A percentile compares a stretch with the other conserved stretches of the same genome.
phyloP scores from a whole-genome alignment of 345 rosid genomes.

The Salix udensis region DNA sequence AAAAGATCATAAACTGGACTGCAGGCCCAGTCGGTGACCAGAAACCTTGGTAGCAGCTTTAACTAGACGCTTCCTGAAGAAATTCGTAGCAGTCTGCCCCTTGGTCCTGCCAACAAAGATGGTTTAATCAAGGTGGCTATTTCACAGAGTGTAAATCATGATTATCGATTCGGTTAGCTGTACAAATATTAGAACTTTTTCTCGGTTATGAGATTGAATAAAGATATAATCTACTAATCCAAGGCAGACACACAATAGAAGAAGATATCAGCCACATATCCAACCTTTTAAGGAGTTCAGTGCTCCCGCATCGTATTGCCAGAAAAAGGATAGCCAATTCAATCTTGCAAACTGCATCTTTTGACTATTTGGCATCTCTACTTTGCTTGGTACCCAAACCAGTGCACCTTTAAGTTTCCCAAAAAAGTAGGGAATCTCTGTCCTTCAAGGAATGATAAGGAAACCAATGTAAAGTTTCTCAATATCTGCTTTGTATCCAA shows the following conservation, averaged over 20 bases:
- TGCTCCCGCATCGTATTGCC: no score
- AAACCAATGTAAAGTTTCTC: neutral
- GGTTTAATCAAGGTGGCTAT: neutral
- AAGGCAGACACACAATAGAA: no score
- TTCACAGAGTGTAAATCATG: slow-evolving; percentile 5
- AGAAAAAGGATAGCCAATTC: no score
- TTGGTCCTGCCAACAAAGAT: neutral
- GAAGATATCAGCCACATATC: no score
- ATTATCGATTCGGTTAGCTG: neutral
- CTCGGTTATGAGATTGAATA: no score
- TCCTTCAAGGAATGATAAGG: neutral
- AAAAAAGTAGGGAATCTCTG: no score
- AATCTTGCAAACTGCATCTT: no score
- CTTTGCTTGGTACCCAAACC: no score
- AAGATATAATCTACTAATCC: neutral
- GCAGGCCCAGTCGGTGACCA: slow-evolving; percentile 80
- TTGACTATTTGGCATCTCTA: no score
- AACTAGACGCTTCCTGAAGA: neutral
- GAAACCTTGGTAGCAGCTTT: slow-evolving; percentile 64
- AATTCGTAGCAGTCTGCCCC: neutral
- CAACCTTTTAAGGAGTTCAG: no score
- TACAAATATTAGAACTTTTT: no score
- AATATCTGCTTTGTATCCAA: neutral
- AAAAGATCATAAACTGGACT: slow-evolving; percentile 75
- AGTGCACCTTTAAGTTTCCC: no score